Evolutionary conservation across 129 eudicot species (phyloP).

Genomic region (Lactuca sativa): DNA sequence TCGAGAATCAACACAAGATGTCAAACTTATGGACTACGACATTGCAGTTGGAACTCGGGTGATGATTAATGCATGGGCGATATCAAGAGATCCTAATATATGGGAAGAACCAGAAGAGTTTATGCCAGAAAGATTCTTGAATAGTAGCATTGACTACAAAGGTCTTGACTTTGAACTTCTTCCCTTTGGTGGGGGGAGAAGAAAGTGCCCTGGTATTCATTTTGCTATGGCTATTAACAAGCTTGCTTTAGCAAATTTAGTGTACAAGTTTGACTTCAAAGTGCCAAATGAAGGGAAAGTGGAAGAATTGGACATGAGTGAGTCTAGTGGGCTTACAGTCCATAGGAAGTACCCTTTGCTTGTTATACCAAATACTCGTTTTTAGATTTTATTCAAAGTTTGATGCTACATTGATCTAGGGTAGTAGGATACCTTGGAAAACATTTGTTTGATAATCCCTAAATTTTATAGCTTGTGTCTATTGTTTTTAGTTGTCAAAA

Average conservation of each 20-base stretch:
- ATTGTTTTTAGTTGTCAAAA: neutral
- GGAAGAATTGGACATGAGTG: constrained; percentile 35
- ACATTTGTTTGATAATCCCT: neutral
- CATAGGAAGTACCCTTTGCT: constrained; percentile 32
- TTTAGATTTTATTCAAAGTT: neutral
- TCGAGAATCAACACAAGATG: neutral
- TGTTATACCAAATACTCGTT: constrained; percentile 23
- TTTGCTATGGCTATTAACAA: constrained; percentile 33
- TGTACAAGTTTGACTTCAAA: constrained; percentile 32
- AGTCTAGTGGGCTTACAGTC: constrained; percentile 12
- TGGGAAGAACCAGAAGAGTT: constrained; percentile 16
- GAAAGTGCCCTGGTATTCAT: constrained; percentile 41
- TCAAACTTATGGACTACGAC: constrained; percentile 34
- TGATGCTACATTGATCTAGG: neutral
- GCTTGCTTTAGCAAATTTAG: constrained; percentile 35
- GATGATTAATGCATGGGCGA: constrained; percentile 38
- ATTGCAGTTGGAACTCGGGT: constrained; percentile 34
- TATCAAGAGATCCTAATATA: constrained; percentile 35
- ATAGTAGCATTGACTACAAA: constrained; percentile 22
- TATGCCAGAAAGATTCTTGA: constrained; percentile 40
- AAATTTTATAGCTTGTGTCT: too few species aligned
- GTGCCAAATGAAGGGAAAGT: constrained; percentile 22
- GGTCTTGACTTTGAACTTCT: constrained; percentile 37
- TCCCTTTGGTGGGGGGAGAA: constrained; percentile 44
- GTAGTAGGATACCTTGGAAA: neutral